These are phyloP conservation scores for Pseudozyma tsukubaensis DNA, from an alignment of 1,284 basidiomycete genomes.

Conservation along the genomic window DNA sequence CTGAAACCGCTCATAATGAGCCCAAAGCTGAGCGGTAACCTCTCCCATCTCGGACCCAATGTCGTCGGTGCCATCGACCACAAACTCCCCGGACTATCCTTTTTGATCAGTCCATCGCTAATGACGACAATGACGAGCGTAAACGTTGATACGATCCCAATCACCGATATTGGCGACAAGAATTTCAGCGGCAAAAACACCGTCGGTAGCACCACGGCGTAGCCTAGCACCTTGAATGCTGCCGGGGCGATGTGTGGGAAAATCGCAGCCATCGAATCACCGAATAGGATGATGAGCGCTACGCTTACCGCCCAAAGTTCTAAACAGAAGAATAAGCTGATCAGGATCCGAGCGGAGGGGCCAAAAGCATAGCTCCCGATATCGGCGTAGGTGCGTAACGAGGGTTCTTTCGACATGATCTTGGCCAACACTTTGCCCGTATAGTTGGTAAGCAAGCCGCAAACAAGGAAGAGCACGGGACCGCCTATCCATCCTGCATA, in stretches of 20 bases:
- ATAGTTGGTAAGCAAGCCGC: constrained; percentile 64
- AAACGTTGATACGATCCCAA: constrained; percentile 69
- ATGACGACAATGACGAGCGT: constrained; percentile 83
- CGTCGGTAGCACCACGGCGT: constrained; percentile 57
- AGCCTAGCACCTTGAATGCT: constrained; percentile 60
- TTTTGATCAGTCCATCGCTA: constrained; percentile 84
- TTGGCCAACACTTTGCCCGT: constrained; percentile 66
- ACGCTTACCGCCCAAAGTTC: constrained; percentile 66
- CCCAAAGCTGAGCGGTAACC: constrained; percentile 78
- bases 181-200: constrained; percentile 63
- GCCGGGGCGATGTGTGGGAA: constrained; percentile 36
- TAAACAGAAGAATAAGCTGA: constrained; percentile 64
- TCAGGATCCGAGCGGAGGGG: constrained; percentile 52
- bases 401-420: constrained; percentile 63
- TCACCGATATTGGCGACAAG: constrained; percentile 62
- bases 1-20: constrained; percentile 97
- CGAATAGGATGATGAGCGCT: constrained; percentile 65
- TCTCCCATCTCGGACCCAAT: constrained; percentile 73
- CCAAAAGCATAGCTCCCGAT: constrained; percentile 67
- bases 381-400: constrained; percentile 64
- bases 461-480: constrained; percentile 56
- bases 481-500: constrained; percentile 62
- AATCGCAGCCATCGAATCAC: constrained; percentile 60
- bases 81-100: constrained; percentile 82
- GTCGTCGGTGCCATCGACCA: constrained; percentile 80